These are phyloP conservation scores for Penicillium sp. DNA, from an alignment of 2,329 filamentous ascomycete species.

Conservation along the genomic window DNA sequence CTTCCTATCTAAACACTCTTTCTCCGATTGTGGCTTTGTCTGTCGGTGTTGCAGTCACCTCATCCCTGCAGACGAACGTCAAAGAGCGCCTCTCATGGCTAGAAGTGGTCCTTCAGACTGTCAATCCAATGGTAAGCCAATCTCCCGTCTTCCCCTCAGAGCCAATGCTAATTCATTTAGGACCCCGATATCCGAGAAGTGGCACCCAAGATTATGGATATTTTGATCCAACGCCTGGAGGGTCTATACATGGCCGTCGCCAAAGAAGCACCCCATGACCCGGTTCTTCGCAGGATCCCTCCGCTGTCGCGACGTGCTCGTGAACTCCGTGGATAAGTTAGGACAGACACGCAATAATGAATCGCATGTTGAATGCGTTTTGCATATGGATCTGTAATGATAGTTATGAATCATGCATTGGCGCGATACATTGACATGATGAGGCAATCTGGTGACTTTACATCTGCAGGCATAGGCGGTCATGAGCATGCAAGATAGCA, in stretches of 20 bases:
- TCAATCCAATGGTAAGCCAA: conserved; percentile 58
- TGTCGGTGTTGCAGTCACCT: conserved; percentile 66
- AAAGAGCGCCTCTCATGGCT: conserved; percentile 64
- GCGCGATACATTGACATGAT: conserved; percentile 8
- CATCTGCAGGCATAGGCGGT: neutral
- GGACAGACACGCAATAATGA: neutral
- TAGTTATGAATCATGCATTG: conserved; percentile 20
- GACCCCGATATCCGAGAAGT: conserved; percentile 61
- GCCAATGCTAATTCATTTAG: conserved; percentile 35
- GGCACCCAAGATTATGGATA: conserved; percentile 64
- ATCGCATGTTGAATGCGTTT: conserved; percentile 10
- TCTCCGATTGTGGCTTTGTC: conserved; percentile 64
- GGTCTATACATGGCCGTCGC: conserved; percentile 62
- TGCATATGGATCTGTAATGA: conserved; percentile 17
- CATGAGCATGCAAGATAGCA: neutral
- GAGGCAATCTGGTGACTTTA: neutral
- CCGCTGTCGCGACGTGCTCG: conserved; percentile 50
- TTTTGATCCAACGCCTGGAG: conserved; percentile 62
- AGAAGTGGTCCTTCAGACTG: conserved; percentile 57
- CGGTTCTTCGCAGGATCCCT: conserved; percentile 58
- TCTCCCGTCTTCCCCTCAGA: neutral
- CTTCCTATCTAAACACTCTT: conserved; percentile 60
- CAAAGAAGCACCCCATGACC: conserved; percentile 56
- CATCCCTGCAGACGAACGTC: conserved; percentile 58
- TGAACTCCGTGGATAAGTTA: conserved; percentile 34